Conservation (phyloP, 257 asterid genomes). For the Thymus quinquecostatus region DNA sequence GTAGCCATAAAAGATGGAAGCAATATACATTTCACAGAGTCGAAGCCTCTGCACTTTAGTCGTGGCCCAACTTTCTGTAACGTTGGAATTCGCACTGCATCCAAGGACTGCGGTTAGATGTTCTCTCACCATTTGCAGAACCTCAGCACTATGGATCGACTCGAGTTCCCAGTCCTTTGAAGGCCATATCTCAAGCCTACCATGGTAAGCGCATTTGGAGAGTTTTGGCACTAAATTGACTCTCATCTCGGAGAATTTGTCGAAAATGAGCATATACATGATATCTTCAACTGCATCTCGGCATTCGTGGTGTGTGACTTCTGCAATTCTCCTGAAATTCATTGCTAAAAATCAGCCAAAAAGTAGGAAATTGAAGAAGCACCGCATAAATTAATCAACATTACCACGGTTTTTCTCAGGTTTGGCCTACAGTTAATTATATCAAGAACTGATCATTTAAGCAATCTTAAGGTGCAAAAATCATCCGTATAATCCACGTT, state of each 20-base stretch:
- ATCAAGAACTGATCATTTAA: constrained; percentile 34
- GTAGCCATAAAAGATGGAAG: constrained; percentile 80
- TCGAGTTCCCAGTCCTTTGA: constrained; percentile 87
- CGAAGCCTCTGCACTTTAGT: constrained; percentile 45
- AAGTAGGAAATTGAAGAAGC: constrained; percentile 10
- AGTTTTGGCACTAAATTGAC: constrained; percentile 77
- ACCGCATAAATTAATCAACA: constrained; percentile 30
- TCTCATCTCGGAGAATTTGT: constrained; percentile 60
- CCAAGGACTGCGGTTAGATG: constrained; percentile 62
- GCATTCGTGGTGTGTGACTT: constrained; percentile 56
- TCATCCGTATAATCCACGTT: constrained; percentile 13
- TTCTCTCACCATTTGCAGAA: constrained; percentile 69
- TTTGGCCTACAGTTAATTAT: constrained; percentile 39
- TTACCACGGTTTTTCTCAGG: constrained; percentile 45
- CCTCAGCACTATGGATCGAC: constrained; percentile 74
- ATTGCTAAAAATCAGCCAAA: constrained; percentile 27
- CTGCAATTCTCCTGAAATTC: constrained; percentile 77
- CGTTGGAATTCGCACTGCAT: constrained; percentile 50
- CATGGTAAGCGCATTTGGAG: constrained; percentile 69
- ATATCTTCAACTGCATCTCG: constrained; percentile 72
- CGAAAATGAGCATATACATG: constrained; percentile 57
- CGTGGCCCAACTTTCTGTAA: constrained; percentile 61
- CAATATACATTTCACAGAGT: constrained; percentile 62
- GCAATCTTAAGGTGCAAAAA: constrained; percentile 29
- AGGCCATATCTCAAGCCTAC: constrained; percentile 79